Evolutionary conservation across 768 basidiomycete species (phyloP).

Genomic region (Leucogyrophana mollusca): DNA sequence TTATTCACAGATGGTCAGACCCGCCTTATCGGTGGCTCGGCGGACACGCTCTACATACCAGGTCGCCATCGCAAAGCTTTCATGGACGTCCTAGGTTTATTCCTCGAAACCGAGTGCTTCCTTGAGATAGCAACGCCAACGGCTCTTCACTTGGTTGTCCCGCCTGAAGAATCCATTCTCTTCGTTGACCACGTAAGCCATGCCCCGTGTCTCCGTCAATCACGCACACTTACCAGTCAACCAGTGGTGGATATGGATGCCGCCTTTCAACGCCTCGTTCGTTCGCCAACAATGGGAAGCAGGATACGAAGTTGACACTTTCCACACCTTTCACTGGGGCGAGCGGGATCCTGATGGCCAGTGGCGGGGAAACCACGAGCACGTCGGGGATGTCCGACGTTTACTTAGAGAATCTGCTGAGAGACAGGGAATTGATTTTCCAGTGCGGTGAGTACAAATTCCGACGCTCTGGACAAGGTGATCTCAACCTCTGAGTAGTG

Average conservation of each 20-base stretch:
- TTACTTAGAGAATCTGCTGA: constrained; percentile 38
- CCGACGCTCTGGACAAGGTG: too few species aligned
- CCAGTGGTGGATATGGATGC: constrained; percentile 48
- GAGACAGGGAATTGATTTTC: constrained; percentile 32
- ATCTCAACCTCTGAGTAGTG: too few species aligned
- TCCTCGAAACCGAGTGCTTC: constrained; percentile 49
- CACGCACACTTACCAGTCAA: neutral
- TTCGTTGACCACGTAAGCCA: constrained; percentile 46
- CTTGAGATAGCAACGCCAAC: constrained; percentile 50
- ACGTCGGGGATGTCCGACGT: constrained; percentile 35
- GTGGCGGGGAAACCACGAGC: constrained; percentile 34
- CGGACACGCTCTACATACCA: constrained; percentile 49
- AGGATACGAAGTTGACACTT: constrained; percentile 50
- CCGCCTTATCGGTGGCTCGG: constrained; percentile 46
- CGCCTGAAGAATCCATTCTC: constrained; percentile 38
- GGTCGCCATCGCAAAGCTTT: constrained; percentile 37
- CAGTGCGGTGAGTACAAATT: constrained; percentile 4
- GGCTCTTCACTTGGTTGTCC: constrained; percentile 40
- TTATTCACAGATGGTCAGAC: constrained; percentile 29
- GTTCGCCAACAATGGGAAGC: constrained; percentile 45
- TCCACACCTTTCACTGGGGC: constrained; percentile 52
- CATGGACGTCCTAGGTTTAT: constrained; percentile 40
- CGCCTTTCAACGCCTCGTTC: constrained; percentile 45
- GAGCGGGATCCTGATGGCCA: constrained; percentile 30
- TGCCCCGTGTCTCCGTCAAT: neutral